Evolutionary conservation across 768 basidiomycete genomes (phyloP), one percentile per base, ranked within the genome.

Genomic region (Phanerodontia chrysosporium): DNA sequence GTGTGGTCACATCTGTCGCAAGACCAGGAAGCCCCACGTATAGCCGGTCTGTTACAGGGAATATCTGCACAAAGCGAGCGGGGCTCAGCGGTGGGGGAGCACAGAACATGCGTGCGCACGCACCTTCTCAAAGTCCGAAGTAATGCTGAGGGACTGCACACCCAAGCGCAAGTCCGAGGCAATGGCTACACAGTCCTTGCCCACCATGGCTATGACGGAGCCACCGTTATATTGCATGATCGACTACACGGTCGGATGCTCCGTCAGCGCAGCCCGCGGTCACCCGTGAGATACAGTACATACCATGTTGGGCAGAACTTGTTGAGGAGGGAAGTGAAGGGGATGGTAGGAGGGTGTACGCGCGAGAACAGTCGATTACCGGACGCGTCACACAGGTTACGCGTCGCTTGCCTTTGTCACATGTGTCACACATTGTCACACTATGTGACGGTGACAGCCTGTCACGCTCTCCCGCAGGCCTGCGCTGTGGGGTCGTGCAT

Each of bases 171-270:
- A 70, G 76, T 99, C 97, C 55, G 90, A 93, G 27, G 96, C 97
- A 75, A 98, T 98, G 55, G 97, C 97, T 51, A 99, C 97, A 73
- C 97, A 99, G 66, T 94, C 90, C 76, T 98, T 98, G 63, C 97
- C 97, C 60, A 90, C 89, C 97, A 99, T 99, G 79, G 97, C 97
- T 75, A 99, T 83, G 67, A 96, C 92, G 76, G 95, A 97, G 76
- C 97, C 97, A 78, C 95, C 95, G 81, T 97, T 98, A 62, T 87
- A 80, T 75, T 92, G 83, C 90, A 96, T 90, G 66, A 90, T 86
- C 70, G 92, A 94, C 92, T 94, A 62, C 18, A 51, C 13, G 30
- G 21, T 49, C 29, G 1, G 49, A 21, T n/a, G n/a, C n/a, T n/a
- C n/a, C n/a, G n/a, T n/a, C n/a, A n/a, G n/a, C n/a, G n/a, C n/a